phyloP scores from a whole-genome alignment of 2,329 filamentous ascomycete species.

The Penicillium aurantiogriseum region DNA sequence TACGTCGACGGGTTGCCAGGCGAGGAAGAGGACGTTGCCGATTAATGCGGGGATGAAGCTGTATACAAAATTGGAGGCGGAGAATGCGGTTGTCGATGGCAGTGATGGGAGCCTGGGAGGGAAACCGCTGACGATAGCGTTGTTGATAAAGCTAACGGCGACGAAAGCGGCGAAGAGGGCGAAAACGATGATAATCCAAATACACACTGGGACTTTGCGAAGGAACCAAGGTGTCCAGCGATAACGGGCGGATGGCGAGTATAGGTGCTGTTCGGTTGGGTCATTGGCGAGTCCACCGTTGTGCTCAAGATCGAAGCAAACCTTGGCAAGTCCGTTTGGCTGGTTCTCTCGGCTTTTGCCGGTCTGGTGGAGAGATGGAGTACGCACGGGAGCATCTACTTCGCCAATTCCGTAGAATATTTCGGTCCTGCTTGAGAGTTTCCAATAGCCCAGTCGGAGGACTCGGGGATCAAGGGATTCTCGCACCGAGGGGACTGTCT shows the following conservation, averaged over 20 bases:
- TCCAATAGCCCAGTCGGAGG: constrained; percentile 85
- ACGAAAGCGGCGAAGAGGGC: constrained; percentile 69
- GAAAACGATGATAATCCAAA: constrained; percentile 61
- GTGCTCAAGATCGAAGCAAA: constrained; percentile 40
- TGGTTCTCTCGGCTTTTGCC: constrained; percentile 34
- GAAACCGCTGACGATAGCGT: constrained; percentile 68
- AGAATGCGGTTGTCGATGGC: constrained; percentile 67
- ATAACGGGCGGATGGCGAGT: constrained; percentile 55
- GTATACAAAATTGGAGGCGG: constrained; percentile 83
- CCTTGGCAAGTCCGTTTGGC: constrained; percentile 34
- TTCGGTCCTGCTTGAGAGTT: constrained; percentile 62
- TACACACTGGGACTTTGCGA: constrained; percentile 62
- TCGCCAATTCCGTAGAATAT: constrained; percentile 81
- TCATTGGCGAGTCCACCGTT: constrained; percentile 41
- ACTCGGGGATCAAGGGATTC: constrained; percentile 55
- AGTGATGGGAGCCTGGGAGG: constrained; percentile 63
- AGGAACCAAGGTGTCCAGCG: constrained; percentile 77
- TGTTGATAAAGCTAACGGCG: constrained; percentile 73
- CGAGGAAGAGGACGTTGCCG: constrained; percentile 58
- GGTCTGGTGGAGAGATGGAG: constrained; percentile 38
- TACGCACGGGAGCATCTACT: constrained; percentile 51
- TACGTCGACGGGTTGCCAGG: constrained; percentile 60
- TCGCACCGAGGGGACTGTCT: constrained; percentile 53
- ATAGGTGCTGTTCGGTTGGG: constrained; percentile 52
- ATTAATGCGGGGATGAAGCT: constrained; percentile 61